Evolutionary conservation across 2,329 filamentous ascomycete genomes (phyloP).

Genomic region (Penicillium verrucosum): DNA sequence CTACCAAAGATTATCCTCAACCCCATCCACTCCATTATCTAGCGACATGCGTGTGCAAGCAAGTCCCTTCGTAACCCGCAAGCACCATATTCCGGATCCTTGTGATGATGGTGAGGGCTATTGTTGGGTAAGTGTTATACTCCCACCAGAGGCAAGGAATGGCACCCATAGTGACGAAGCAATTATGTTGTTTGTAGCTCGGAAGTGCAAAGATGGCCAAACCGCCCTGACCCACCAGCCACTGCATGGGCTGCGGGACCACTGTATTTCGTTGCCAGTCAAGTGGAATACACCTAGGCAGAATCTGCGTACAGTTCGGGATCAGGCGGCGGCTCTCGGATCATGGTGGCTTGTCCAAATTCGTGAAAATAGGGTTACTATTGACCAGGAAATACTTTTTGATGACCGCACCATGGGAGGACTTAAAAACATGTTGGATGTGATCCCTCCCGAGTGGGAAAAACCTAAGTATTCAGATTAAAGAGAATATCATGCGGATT

Average conservation of each 20-base stretch:
- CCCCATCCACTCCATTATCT: neutral
- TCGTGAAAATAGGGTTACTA: neutral
- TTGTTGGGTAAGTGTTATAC: neutral
- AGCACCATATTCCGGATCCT: neutral
- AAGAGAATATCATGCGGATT: neutral
- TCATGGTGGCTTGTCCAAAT: neutral
- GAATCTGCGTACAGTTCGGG: neutral
- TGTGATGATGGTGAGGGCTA: neutral
- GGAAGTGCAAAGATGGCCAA: neutral
- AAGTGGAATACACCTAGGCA: neutral
- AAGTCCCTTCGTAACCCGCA: neutral
- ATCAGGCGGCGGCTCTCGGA: neutral
- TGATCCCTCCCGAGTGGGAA: neutral
- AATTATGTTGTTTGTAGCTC: neutral
- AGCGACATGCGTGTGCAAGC: neutral
- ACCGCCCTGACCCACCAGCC: neutral
- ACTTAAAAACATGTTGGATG: neutral
- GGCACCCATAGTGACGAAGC: neutral
- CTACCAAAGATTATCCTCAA: neutral
- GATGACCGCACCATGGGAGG: neutral
- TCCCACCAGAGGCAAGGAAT: neutral
- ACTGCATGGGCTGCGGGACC: neutral
- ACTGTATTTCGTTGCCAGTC: constrained; percentile 1
- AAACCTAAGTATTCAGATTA: neutral
- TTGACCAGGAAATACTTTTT: neutral